Conservation (phyloP, 495 filamentous ascomycete species). For the Neurospora intermedia region DNA sequence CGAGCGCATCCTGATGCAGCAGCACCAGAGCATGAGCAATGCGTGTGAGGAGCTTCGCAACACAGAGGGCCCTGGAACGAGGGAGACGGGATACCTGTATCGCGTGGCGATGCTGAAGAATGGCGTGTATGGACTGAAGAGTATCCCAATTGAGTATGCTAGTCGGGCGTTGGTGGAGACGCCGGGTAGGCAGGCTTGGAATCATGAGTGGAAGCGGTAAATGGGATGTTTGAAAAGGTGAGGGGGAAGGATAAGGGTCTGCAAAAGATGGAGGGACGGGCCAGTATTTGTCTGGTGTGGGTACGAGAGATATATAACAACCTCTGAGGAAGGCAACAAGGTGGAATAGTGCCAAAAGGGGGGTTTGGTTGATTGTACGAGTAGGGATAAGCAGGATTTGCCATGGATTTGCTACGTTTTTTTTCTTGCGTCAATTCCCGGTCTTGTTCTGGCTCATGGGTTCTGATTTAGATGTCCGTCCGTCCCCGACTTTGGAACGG, state of each 20-base stretch:
- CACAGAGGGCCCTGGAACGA: constrained; percentile 44
- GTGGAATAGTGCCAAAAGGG: background rate
- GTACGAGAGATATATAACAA: background rate
- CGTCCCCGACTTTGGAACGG: background rate
- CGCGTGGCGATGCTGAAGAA: constrained; percentile 77
- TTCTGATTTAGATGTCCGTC: background rate
- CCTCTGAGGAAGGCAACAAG: background rate
- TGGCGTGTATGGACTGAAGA: constrained; percentile 51
- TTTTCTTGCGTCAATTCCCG: background rate
- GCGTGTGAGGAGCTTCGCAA: constrained; percentile 76
- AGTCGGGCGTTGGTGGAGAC: constrained; percentile 64
- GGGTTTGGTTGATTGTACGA: background rate
- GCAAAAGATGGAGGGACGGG: background rate
- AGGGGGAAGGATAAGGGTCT: background rate
- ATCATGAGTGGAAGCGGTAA: constrained; percentile 54
- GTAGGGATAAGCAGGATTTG: background rate
- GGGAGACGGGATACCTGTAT: constrained; percentile 69
- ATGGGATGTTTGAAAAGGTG: background rate
- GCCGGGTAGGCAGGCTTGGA: constrained; percentile 63
- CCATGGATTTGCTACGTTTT: background rate
- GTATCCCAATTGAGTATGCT: constrained; percentile 81
- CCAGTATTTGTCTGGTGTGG: background rate
- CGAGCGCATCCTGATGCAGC: constrained; percentile 53
- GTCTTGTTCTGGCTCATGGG: background rate
- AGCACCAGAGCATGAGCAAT: constrained; percentile 65